These are phyloP conservation scores for Drechslera avenae DNA, from an alignment of 2,329 filamentous ascomycete species.

Conservation along the genomic window DNA sequence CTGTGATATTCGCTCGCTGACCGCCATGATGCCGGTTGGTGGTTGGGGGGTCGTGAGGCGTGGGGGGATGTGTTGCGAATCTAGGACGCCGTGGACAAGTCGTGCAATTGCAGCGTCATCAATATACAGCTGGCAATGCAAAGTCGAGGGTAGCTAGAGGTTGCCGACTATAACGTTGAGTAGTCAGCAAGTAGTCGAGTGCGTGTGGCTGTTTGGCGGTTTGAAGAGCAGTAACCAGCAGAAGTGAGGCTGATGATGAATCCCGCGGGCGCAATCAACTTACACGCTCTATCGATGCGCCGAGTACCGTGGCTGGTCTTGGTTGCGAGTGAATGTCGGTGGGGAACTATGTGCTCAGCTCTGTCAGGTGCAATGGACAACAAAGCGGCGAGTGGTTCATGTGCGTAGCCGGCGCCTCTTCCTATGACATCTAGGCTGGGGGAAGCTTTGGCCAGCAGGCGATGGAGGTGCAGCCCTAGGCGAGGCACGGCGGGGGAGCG, in stretches of 20 bases:
- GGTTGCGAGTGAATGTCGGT: slow-evolving; percentile 10
- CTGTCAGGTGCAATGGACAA: slow-evolving; percentile 12
- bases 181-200: slow-evolving; percentile 23
- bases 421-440: slow-evolving; percentile 20
- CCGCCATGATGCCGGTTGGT: slow-evolving; percentile 42
- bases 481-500: slow-evolving; percentile 13
- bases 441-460: slow-evolving; percentile 31
- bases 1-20: slow-evolving; percentile 50
- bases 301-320: not conserved
- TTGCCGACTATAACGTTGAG: slow-evolving; percentile 12
- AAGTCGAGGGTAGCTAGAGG: slow-evolving; percentile 9
- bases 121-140: slow-evolving; percentile 28
- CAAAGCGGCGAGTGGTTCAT: slow-evolving; percentile 19
- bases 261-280: slow-evolving; percentile 9
- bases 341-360: slow-evolving; percentile 4
- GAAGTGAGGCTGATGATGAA: slow-evolving; percentile 5
- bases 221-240: slow-evolving; percentile 10
- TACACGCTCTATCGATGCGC: slow-evolving; percentile 14
- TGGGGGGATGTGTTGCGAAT: slow-evolving; percentile 17
- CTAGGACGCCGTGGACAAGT: slow-evolving; percentile 22
- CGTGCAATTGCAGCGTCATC: slow-evolving; percentile 27
- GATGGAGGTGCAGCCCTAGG: slow-evolving; percentile 16
- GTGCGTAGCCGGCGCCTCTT: slow-evolving; percentile 39
- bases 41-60: slow-evolving; percentile 12
- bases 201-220: slow-evolving; percentile 8